phyloP scores from a whole-genome alignment of 1,139 yeast species.

The Suhomyces bribrorum region DNA sequence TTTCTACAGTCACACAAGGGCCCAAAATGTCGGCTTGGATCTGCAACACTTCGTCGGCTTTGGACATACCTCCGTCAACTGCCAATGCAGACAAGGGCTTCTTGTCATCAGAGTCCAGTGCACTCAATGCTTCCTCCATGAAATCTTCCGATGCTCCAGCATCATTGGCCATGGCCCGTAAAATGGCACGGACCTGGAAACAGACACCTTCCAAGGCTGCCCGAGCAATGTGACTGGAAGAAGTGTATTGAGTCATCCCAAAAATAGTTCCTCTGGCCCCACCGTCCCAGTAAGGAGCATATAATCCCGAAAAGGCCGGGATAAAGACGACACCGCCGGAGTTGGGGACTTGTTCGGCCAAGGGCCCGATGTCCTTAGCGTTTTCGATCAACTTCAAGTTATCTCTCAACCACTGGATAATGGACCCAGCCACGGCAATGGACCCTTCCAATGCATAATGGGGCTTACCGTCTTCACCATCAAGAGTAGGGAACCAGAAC shows the following conservation, averaged over 20 bases:
- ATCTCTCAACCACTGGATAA: slow-evolving; percentile 93
- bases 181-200: slow-evolving; percentile 87
- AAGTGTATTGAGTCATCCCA: slow-evolving; percentile 88
- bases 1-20: slow-evolving; percentile 77
- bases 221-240: slow-evolving; percentile 84
- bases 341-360: slow-evolving; percentile 78
- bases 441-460: slow-evolving; percentile 94
- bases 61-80: slow-evolving; percentile 96
- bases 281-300: slow-evolving; percentile 96
- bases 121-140: slow-evolving; percentile 42
- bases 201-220: slow-evolving; percentile 96
- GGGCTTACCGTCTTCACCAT: slow-evolving; percentile 57
- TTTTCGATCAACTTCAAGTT: slow-evolving; percentile 79
- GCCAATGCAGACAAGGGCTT: slow-evolving; percentile 59
- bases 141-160: slow-evolving; percentile 59
- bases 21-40: slow-evolving; percentile 91
- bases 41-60: slow-evolving; percentile 89
- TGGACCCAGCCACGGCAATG: slow-evolving; percentile 94
- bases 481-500: slow-evolving; percentile 77
- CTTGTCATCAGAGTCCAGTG: slow-evolving; percentile 39
- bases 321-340: slow-evolving; percentile 94
- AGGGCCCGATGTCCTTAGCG: slow-evolving; percentile 87
- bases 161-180: slow-evolving; percentile 87
- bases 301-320: slow-evolving; percentile 91
- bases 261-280: slow-evolving; percentile 91